Base-by-base conservation (phyloP, 2,329 filamentous ascomycete genomes). In the Pseudocercospora eumusae region DNA sequence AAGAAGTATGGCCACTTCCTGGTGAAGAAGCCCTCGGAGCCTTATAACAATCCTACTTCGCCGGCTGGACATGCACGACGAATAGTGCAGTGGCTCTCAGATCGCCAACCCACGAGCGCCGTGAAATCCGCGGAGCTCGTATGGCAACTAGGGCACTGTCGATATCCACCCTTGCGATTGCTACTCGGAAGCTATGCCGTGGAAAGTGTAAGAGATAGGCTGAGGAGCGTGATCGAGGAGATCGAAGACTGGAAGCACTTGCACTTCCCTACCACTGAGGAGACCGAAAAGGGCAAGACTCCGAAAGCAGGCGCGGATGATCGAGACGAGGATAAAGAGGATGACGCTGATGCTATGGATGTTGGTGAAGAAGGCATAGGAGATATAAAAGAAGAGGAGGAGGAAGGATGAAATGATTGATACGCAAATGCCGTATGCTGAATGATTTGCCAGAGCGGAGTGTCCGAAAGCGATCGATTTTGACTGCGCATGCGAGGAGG, bases 101-200 rank as follows among this genome's bases (percentile, higher is more conserved):
- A 97, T 73, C 86, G 91, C 64, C 93, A 98, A 76, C 93, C 93
- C 4, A 95, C 92, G 11, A 96, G 91, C 75, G 92, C 92, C 0
- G 88, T 96, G 59, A 96, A 96, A 77, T 93, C 92, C 63, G 92
- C 92, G 2, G 92, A 98, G 79, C 79, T 98, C 60, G 88, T 96
- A 6, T 98, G 95, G 95, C 81, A 97, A 80, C 79, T 98, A 47
- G 95, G 89, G 0, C 95, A 98, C 80, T 98, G 93, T 78, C 89
- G 87, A n/a, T 97, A 92, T 74, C 95, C 95, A 55, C 95, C 95
- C 0, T 75, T 98, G 66, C 81, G 95, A 33, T 78, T 99, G 62
- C 80, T 97, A n/a, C 77, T 98, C 23, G 95, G 95, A 0, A 96
- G 88, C 67, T 98, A 96, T 78, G 93, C 95, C 1, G 93, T 98